Percentiles rank a stretch among this genome's conserved stretches.
These are phyloP conservation scores for Penicillium odoratum DNA, from an alignment of 495 filamentous ascomycete species.

Conservation along the genomic window DNA sequence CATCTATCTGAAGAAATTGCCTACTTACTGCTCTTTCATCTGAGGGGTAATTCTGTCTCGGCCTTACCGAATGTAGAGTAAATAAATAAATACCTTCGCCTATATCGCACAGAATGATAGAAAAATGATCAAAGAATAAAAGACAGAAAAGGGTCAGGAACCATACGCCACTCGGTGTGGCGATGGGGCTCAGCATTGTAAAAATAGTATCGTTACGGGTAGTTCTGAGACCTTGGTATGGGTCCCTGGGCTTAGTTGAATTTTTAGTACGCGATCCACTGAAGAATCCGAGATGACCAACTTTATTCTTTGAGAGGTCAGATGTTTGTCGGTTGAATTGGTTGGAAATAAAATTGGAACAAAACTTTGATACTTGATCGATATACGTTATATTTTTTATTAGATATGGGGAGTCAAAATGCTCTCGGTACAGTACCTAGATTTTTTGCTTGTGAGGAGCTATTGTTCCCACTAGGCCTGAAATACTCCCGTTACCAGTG, in stretches of 20 bases:
- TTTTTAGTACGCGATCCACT: not conserved
- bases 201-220: conserved; percentile 1
- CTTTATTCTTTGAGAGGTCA: not conserved
- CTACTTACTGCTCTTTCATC: not conserved
- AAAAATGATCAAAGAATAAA: not conserved
- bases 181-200: not conserved
- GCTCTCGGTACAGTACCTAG: no score
- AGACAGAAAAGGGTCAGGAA: not conserved
- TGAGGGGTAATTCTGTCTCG: not conserved
- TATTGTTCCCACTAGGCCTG: no score
- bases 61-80: no score
- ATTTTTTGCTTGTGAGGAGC: no score
- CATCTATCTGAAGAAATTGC: not conserved
- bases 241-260: not conserved
- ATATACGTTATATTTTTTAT: not conserved
- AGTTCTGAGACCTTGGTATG: not conserved
- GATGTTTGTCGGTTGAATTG: not conserved
- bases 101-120: no score
- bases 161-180: not conserved
- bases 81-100: no score
- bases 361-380: not conserved
- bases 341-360: not conserved
- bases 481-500: no score
- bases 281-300: not conserved
- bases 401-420: not conserved